Evolutionary conservation across 176 grass and related monocot species (phyloP).

Genomic region (Triticum monococcum): DNA sequence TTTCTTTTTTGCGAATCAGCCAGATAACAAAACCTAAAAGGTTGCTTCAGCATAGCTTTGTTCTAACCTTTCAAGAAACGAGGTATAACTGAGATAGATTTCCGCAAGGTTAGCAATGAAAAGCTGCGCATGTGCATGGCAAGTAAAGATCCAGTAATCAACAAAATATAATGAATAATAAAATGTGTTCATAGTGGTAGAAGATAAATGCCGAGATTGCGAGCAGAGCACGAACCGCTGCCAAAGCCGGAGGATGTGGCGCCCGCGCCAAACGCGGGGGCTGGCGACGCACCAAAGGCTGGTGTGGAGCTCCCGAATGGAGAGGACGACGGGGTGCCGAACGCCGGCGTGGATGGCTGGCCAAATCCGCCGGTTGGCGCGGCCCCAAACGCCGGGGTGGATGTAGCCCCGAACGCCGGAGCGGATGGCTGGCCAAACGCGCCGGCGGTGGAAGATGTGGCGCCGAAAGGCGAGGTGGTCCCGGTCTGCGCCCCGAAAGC

Average conservation of each 20-base stretch:
- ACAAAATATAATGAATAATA: not conserved
- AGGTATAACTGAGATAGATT: not conserved
- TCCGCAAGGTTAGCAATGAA: not conserved
- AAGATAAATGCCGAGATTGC: not conserved
- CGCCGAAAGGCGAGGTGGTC: constrained; percentile 39
- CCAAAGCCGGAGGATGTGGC: constrained; percentile 59
- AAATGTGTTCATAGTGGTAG: not conserved
- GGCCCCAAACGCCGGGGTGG: constrained; percentile 12
- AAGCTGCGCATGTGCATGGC: not conserved
- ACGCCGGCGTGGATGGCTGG: constrained; percentile 28
- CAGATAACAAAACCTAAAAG: not conserved
- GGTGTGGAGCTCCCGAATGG: constrained; percentile 40
- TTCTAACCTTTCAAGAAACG: not conserved
- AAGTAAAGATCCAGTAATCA: not conserved
- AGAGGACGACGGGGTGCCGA: constrained; percentile 47
- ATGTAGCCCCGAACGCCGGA: constrained; percentile 25
- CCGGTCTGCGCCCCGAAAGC: constrained; percentile 57
- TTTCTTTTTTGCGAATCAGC: too few relatives aligned
- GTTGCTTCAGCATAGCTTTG: not conserved
- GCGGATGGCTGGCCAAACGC: constrained; percentile 59
- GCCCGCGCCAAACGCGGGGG: constrained; percentile 49
- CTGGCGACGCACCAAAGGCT: constrained; percentile 41
- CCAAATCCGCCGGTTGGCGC: not conserved
- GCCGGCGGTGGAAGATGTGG: constrained; percentile 36
- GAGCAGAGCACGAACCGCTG: constrained; percentile 32